These are phyloP conservation scores for Berkeleyomyces rouxiae DNA, from an alignment of 2,329 filamentous ascomycete genomes.

Conservation along the genomic window DNA sequence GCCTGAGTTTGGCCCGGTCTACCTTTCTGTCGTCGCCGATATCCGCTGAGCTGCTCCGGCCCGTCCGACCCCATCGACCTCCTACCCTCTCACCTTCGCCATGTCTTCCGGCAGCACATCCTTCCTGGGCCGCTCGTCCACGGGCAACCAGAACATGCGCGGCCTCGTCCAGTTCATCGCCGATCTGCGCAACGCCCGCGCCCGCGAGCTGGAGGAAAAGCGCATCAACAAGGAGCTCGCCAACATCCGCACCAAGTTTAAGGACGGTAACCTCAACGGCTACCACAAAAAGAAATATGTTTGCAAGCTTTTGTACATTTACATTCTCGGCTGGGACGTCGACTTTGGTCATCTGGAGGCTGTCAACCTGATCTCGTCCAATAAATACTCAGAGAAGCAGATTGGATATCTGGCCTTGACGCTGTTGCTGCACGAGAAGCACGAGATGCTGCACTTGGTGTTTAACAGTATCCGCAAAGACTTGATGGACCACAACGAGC, in stretches of 20 bases:
- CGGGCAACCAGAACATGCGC: constrained; percentile 51
- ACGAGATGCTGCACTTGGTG: constrained; percentile 87
- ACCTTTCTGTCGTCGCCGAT: not conserved
- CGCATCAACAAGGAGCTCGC: constrained; percentile 98
- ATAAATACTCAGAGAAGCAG: constrained; percentile 97
- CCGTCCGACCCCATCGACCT: not conserved
- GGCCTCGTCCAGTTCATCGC: constrained; percentile 97
- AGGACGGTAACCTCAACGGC: constrained; percentile 80
- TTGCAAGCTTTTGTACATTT: constrained; percentile 98
- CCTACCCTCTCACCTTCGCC: constrained; percentile 15
- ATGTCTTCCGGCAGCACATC: constrained; percentile 43
- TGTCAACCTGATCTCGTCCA: constrained; percentile 90
- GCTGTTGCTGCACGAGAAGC: constrained; percentile 89
- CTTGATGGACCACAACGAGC: constrained; percentile 80
- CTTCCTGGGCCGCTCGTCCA: constrained; percentile 50
- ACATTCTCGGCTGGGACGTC: constrained; percentile 97
- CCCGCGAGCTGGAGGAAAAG: constrained; percentile 93
- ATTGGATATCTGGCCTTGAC: constrained; percentile 97
- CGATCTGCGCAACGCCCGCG: constrained; percentile 84
- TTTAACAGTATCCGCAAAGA: constrained; percentile 99
- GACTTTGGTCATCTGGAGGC: constrained; percentile 98
- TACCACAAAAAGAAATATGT: constrained; percentile 99
- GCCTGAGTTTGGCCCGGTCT: not conserved
- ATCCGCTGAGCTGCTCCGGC: not conserved
- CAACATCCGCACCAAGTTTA: constrained; percentile 97